phyloP scores from a whole-genome alignment of 2,329 filamentous ascomycete species.

The Colletotrichum scovillei region DNA sequence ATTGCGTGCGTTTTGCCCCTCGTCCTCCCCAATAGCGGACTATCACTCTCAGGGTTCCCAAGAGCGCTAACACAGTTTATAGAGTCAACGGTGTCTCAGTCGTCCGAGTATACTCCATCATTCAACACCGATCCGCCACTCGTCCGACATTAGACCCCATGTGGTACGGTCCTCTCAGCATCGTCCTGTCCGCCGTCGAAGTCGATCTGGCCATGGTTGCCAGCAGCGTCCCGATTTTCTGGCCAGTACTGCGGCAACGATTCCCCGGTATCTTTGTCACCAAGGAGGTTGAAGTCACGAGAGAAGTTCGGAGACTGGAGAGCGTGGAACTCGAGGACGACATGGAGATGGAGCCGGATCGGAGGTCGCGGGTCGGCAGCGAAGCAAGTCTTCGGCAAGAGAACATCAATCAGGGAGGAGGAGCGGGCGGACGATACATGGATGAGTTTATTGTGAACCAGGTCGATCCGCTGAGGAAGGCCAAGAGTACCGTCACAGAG shows the following conservation, averaged over 20 bases:
- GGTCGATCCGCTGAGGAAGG: constrained; percentile 21
- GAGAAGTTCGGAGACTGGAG: constrained; percentile 20
- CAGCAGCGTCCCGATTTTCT: constrained; percentile 81
- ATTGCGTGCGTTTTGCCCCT: constrained; percentile 39
- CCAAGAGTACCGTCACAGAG: constrained; percentile 19
- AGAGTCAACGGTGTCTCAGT: constrained; percentile 42
- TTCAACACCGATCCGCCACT: constrained; percentile 44
- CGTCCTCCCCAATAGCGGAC: not conserved
- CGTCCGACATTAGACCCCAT: constrained; percentile 47
- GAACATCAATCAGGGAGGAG: not conserved
- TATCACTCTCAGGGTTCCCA: not conserved
- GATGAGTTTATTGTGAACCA: constrained; percentile 21
- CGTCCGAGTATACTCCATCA: constrained; percentile 45
- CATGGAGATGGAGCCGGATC: constrained; percentile 21
- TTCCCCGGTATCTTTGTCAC: constrained; percentile 35
- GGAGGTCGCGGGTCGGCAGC: constrained; percentile 27
- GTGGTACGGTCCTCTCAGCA: constrained; percentile 43
- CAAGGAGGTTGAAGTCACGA: constrained; percentile 29
- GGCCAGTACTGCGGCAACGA: constrained; percentile 68
- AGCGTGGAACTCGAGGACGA: constrained; percentile 29
- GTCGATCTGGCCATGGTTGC: constrained; percentile 44
- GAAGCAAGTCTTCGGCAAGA: constrained; percentile 35
- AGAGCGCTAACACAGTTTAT: not conserved
- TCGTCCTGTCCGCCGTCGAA: constrained; percentile 39
- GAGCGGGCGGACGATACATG: not conserved